Evolutionary conservation across 169 alveolate species (phyloP).

Genomic region (Babesia ovata): DNA sequence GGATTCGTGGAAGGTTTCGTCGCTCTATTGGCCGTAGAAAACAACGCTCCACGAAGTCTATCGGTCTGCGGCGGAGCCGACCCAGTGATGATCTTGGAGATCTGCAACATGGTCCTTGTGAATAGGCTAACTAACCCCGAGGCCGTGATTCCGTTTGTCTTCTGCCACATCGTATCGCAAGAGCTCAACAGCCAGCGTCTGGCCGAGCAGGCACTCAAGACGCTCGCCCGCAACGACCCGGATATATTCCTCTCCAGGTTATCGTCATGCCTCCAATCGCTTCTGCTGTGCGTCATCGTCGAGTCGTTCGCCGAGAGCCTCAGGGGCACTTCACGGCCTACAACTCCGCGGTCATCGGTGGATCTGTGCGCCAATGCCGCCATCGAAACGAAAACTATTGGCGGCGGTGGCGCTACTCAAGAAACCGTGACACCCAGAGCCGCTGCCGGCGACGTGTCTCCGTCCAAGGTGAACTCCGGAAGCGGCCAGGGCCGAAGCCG

Average conservation of each 20-base stretch:
- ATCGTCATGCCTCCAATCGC: constrained; percentile 14
- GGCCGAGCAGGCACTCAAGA: constrained; percentile 51
- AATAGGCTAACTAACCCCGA: constrained; percentile 57
- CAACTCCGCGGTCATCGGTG: not conserved
- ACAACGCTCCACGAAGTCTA: not conserved
- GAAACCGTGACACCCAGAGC: not conserved
- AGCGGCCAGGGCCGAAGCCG: not conserved
- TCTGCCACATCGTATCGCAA: constrained; percentile 35
- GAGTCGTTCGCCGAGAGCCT: constrained; percentile 23
- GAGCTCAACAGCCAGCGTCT: constrained; percentile 54
- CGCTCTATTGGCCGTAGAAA: not conserved
- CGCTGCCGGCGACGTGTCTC: not conserved
- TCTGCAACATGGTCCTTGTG: constrained; percentile 37
- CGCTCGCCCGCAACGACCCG: constrained; percentile 38
- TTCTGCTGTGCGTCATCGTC: constrained; percentile 12
- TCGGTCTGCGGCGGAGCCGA: not conserved
- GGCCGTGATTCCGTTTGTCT: constrained; percentile 38
- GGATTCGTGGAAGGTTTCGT: constrained; percentile 22
- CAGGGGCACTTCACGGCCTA: not conserved
- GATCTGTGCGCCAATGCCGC: not conserved
- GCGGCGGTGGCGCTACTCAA: not conserved
- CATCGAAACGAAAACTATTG: not conserved
- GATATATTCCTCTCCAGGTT: constrained; percentile 39
- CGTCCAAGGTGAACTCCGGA: not conserved
- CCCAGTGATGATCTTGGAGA: constrained; percentile 44